phyloP scores from a whole-genome alignment of 495 filamentous ascomycete genomes.

The Penicillium riverlandense region DNA sequence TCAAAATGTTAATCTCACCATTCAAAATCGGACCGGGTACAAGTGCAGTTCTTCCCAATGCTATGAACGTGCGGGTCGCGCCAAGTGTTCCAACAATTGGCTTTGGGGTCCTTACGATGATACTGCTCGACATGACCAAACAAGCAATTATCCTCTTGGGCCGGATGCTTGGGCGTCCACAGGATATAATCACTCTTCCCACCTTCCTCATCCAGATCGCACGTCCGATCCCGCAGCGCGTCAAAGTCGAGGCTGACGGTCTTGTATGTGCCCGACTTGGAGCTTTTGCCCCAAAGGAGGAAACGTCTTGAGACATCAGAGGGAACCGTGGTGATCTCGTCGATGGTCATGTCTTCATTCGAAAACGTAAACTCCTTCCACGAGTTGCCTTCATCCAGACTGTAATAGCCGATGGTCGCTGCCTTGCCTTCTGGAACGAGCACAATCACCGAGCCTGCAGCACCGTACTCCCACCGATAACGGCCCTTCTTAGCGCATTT shows the following conservation, averaged over 20 bases:
- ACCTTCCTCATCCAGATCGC: constrained; percentile 56
- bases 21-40: constrained; percentile 81
- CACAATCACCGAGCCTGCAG: constrained; percentile 86
- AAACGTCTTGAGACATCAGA: constrained; percentile 86
- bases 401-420: constrained; percentile 67
- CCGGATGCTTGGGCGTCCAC: constrained; percentile 77
- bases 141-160: constrained; percentile 68
- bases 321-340: constrained; percentile 79
- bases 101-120: constrained; percentile 70
- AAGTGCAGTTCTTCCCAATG: constrained; percentile 68
- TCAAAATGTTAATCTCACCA: constrained; percentile 55
- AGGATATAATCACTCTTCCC: constrained; percentile 71
- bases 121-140: constrained; percentile 91
- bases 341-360: constrained; percentile 57
- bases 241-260: constrained; percentile 86
- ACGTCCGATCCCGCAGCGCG: constrained; percentile 60
- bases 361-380: constrained; percentile 74
- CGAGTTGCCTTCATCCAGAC: constrained; percentile 66
- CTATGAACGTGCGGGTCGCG: constrained; percentile 55
- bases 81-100: constrained; percentile 76
- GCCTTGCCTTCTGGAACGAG: constrained; percentile 59
- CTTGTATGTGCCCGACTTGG: constrained; percentile 29
- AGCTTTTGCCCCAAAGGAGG: constrained; percentile 70
- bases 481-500: constrained; percentile 71
- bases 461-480: constrained; percentile 90